Evolutionary conservation across 768 basidiomycete genomes (phyloP), one percentile per base, ranked within the genome.

Genomic region (Russula griseocarnosa): DNA sequence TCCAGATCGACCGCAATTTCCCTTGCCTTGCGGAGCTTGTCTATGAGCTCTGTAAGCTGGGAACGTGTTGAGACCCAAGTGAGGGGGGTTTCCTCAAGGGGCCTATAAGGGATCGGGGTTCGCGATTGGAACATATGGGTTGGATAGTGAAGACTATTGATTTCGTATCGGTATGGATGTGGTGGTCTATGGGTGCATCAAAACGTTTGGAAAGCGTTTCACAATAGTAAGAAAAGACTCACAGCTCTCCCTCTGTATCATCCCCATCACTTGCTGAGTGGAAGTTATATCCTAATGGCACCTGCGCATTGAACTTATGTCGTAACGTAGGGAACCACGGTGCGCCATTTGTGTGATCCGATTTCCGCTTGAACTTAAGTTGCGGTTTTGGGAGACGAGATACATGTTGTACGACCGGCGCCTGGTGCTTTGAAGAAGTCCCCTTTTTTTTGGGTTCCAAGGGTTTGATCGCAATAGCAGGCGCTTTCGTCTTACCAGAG

Each of bases 1-100:
- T 99, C 96, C 32, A 99, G 77, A 75, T 99, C 97, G 28, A 99
- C 81, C 0, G 97, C 96, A 58, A 98, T 85, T 73, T 96, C 94
- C 28, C 75, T 76, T n/a, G 79, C 81, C 6, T 73, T 71, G 30
- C 82, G 81, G n/a, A 98, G 80, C 62, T 82, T 80, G 14, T 79
- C 80, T 5, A 95, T 77, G 83, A 97, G 86, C 36, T 70, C 72
- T 14, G 81, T 74, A 49, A 97, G 79, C 6, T 78, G 76, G 20
- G 78, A 75, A 0, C 78, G 70, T 13, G 85, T 87, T 7, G 84
- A 81, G 3, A 98, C 81, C 80, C 86, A 94, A 18, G 80, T 83
- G 69, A 90, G 86, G 14, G 87, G 82, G 0, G 85, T 86, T 13
- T 82, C 77, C 11, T 86, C 84, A 56, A 96, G 85, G 1, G 86